Evolutionary conservation across 1,284 basidiomycete genomes (phyloP), one percentile per base, ranked within the genome.

Genomic region (Kalmanozyma brasiliensis): DNA sequence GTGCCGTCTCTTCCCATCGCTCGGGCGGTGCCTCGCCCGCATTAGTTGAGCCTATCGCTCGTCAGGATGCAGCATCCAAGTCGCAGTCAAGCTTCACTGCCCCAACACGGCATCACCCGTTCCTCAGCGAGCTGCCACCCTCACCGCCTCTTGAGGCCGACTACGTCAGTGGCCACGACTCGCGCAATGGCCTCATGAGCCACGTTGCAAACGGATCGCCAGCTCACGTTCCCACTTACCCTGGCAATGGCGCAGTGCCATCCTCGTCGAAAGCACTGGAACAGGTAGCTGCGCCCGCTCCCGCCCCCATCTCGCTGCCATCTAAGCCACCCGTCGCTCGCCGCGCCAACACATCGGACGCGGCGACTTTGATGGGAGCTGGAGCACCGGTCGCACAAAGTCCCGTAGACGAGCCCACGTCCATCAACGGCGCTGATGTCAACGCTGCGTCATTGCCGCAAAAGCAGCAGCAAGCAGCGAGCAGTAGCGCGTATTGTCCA

Each of bases 81-180:
- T 62, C 59, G 10, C 63, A 66, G 36, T 57, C 53, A 20, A 62
- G 60, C 52, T 70, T 60, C 48, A 72, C 69, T 4, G 73, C 73
- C 3, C 69, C 69, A 4, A 65, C 69, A 10, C 57, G 69, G 9
- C 65, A 69, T 30, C 68, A 74, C 48, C 70, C 75, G 2, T 64
- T 77, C 19, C 58, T 76, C 44, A 66, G 71, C 59, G 76, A 78
- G 51, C 65, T 78, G 14, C 76, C 76, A 32, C 76, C 76, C 14
- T 76, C 73, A 1, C 76, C 76, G 16, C 76, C 76, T 3, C 63
- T 76, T 20, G 76, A 78, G 43, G 62, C 74, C 8, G 71, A 75
- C 37, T 68, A 69, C 38, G 33, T 69, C 20, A 36, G 55, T 6
- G 66, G 63, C 8, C 55, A 61, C 19, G 49, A 67, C 42, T 63